Conservation (phyloP, 2,329 filamentous ascomycete genomes). For the Biscogniauxia mediterranea region DNA sequence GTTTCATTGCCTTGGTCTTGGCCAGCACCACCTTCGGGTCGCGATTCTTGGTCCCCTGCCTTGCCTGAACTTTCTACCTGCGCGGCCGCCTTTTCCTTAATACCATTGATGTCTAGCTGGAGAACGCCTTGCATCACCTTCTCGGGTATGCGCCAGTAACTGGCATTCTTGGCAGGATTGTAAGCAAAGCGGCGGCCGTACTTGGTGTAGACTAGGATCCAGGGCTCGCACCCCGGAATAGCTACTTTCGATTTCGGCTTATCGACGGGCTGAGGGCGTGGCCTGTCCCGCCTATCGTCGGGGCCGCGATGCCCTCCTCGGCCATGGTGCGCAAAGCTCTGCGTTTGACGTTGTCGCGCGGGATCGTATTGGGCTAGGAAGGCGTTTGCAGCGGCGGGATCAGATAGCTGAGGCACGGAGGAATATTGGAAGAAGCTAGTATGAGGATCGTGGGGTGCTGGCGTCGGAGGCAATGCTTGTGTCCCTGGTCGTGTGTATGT, state of each 20-base stretch:
- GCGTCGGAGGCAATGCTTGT: slow-evolving; percentile 12
- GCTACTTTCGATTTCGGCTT: slow-evolving; percentile 75
- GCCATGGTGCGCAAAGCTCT: slow-evolving; percentile 33
- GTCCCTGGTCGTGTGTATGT: slow-evolving; percentile 76
- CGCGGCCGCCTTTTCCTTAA: slow-evolving; percentile 53
- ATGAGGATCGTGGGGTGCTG: slow-evolving; percentile 27
- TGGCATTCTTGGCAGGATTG: slow-evolving; percentile 81
- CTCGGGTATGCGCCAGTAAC: slow-evolving; percentile 92
- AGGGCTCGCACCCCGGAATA: slow-evolving; percentile 81
- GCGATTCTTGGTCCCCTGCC: slow-evolving; percentile 10
- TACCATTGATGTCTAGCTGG: slow-evolving; percentile 69
- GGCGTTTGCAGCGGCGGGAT: slow-evolving; percentile 58
- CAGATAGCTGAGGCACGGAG: slow-evolving; percentile 45
- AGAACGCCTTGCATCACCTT: slow-evolving; percentile 78
- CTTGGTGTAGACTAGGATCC: slow-evolving; percentile 92
- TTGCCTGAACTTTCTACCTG: slow-evolving; percentile 17
- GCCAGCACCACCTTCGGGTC: slow-evolving; percentile 29
- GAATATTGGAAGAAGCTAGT: slow-evolving; percentile 43
- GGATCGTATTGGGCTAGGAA: slow-evolving; percentile 55
- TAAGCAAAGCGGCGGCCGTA: slow-evolving; percentile 86
- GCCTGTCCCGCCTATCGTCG: slow-evolving; percentile 56
- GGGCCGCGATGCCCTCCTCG: slow-evolving; percentile 46
- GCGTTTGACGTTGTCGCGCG: slow-evolving; percentile 38
- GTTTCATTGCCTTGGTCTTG: slow-evolving; percentile 46
- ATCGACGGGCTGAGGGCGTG: slow-evolving; percentile 69